Conservation (phyloP, 2,329 filamentous ascomycete genomes). For the Trichoderma hamatum region DNA sequence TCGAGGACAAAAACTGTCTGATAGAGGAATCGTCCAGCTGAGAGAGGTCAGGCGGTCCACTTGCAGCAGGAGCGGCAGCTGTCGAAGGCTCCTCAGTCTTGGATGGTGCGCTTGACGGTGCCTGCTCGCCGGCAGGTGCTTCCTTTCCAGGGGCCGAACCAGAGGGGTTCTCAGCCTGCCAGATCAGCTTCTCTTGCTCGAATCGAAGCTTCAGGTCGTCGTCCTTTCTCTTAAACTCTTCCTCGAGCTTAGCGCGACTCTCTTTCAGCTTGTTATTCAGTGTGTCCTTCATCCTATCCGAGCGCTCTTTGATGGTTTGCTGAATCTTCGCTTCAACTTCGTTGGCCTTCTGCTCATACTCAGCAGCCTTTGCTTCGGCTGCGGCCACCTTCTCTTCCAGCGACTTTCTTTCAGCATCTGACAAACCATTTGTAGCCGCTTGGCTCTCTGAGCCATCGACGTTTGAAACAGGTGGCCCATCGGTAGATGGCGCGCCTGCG, state of each 20-base stretch:
- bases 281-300: constrained; percentile 69
- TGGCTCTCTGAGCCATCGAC: background rate
- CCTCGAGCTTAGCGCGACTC: constrained; percentile 56
- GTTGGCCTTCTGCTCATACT: constrained; percentile 65
- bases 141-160: constrained; percentile 33
- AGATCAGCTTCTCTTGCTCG: constrained; percentile 66
- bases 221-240: constrained; percentile 58
- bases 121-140: constrained; percentile 33
- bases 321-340: constrained; percentile 66
- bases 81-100: constrained; percentile 42
- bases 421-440: constrained; percentile 40
- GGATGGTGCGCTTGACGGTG: constrained; percentile 43
- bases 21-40: constrained; percentile 59
- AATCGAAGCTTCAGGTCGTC: constrained; percentile 58
- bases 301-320: constrained; percentile 64
- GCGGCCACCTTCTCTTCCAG: constrained; percentile 65
- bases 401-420: constrained; percentile 61
- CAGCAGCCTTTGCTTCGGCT: constrained; percentile 63
- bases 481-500: constrained; percentile 19
- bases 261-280: constrained; percentile 73
- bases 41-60: constrained; percentile 47
- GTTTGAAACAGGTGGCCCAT: background rate
- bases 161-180: constrained; percentile 55
- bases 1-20: constrained; percentile 59
- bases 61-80: constrained; percentile 42